Percentiles rank a stretch among this genome's conserved stretches.
Conservation (phyloP, 148 eudicot genomes). For the Nepenthes mirabilis region DNA sequence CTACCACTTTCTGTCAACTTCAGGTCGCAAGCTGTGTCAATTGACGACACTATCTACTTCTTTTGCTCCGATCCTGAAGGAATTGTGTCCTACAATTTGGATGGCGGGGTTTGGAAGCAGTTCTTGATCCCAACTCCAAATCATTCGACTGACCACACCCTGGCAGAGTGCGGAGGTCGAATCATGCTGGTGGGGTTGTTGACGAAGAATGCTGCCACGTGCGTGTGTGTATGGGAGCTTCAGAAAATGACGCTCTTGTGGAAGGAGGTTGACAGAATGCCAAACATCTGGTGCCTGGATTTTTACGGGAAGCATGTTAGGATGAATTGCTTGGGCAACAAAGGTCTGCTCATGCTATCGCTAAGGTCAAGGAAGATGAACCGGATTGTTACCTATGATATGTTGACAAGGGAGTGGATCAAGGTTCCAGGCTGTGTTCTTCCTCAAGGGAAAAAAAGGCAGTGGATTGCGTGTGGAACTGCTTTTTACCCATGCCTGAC, state of each 20-base stretch:
- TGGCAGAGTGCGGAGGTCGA: constrained; percentile 65
- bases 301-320: constrained; percentile 90
- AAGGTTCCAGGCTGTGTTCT: constrained; percentile 57
- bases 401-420: constrained; percentile 53
- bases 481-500: constrained; percentile 76
- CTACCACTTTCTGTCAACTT: constrained; percentile 65
- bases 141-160: constrained; percentile 51
- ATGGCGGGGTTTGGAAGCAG: constrained; percentile 55
- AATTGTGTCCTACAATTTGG: constrained; percentile 59
- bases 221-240: constrained; percentile 97
- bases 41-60: constrained; percentile 49
- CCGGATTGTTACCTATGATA: constrained; percentile 63
- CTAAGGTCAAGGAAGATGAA: constrained; percentile 73
- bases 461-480: constrained; percentile 75
- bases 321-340: constrained; percentile 95
- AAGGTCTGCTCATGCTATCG: constrained; percentile 77
- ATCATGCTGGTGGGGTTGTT: constrained; percentile 75
- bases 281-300: constrained; percentile 97
- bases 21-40: constrained; percentile 55
- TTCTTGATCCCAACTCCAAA: constrained; percentile 59
- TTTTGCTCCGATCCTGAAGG: constrained; percentile 81
- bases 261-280: constrained; percentile 99
- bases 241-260: constrained; percentile 94
- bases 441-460: constrained; percentile 56
- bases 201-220: constrained; percentile 82